Conservation (phyloP, 2,329 filamentous ascomycete species). For the Fusarium irregulare region DNA sequence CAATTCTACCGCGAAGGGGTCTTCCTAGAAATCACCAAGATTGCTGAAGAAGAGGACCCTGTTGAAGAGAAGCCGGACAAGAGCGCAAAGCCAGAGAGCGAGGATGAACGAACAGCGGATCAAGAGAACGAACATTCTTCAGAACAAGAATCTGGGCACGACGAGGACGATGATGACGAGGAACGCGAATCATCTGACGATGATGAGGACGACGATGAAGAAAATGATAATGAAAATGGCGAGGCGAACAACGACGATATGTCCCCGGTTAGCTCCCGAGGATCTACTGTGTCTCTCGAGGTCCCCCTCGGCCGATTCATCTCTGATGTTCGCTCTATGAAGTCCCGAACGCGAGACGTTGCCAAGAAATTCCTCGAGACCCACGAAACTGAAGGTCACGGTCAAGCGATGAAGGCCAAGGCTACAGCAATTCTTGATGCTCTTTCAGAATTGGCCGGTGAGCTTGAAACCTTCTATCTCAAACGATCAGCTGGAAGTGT, state of each 20-base stretch:
- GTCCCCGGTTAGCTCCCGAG: conserved; percentile 74
- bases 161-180: conserved; percentile 48
- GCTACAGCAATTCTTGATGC: conserved; percentile 79
- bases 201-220: conserved; percentile 65
- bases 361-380: conserved; percentile 86
- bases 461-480: conserved; percentile 79
- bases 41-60: conserved; percentile 67
- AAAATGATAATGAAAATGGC: conserved; percentile 63
- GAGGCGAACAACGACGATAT: conserved; percentile 66
- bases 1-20: conserved; percentile 98
- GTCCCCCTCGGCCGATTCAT: conserved; percentile 62
- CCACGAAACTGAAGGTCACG: conserved; percentile 81
- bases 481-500: conserved; percentile 60
- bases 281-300: conserved; percentile 73
- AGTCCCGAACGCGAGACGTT: conserved; percentile 75
- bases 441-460: conserved; percentile 75
- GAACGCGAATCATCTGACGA: conserved; percentile 53
- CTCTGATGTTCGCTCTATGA: conserved; percentile 65
- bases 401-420: conserved; percentile 80
- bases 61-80: conserved; percentile 32
- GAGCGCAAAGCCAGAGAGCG: conserved; percentile 31
- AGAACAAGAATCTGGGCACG: conserved; percentile 46
- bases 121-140: conserved; percentile 47
- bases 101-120: conserved; percentile 46
- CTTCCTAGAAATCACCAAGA: conserved; percentile 86